A percentile compares a stretch with the other conserved stretches of the same genome.
Conservation (phyloP, 768 basidiomycete species). For the Phlebiopsis gigantea region DNA sequence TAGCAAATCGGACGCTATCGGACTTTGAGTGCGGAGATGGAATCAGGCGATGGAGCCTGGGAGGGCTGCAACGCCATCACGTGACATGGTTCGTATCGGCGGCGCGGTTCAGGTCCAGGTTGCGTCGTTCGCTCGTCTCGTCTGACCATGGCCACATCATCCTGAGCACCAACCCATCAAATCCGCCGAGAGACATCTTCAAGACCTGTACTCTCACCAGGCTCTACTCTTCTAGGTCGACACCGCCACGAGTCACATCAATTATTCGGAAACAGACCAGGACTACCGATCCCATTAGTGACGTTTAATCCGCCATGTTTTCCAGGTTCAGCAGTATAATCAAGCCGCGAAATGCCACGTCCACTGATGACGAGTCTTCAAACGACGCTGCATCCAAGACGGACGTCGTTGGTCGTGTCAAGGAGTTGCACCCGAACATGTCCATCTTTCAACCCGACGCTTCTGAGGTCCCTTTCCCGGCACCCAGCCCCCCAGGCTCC, state of each 20-base stretch:
- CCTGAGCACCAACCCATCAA: background rate
- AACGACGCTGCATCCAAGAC: conserved; percentile 14
- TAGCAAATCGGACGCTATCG: no score
- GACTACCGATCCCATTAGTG: background rate
- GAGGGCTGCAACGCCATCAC: conserved; percentile 1
- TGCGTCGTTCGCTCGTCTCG: background rate
- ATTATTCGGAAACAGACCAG: background rate
- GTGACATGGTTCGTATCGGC: background rate
- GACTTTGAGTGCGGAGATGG: no score
- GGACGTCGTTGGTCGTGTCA: conserved; percentile 46
- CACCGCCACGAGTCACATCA: background rate
- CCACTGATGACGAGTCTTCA: conserved; percentile 17
- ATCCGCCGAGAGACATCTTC: background rate
- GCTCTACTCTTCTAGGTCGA: background rate
- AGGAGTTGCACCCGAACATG: conserved; percentile 57
- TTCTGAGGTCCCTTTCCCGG: conserved; percentile 26
- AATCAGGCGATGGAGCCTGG: no score
- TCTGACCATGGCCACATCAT: background rate
- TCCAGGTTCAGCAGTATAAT: conserved; percentile 55
- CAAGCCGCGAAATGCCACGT: conserved; percentile 32
- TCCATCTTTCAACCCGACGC: conserved; percentile 45
- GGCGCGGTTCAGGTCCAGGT: background rate
- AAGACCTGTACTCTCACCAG: background rate
- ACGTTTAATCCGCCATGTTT: conserved; percentile 40
- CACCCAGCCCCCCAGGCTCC: conserved; percentile 39